A percentile compares a stretch with the other conserved stretches of the same genome.
Conservation (phyloP, 129 eudicot genomes). For the Heracleum sosnowskyi region DNA sequence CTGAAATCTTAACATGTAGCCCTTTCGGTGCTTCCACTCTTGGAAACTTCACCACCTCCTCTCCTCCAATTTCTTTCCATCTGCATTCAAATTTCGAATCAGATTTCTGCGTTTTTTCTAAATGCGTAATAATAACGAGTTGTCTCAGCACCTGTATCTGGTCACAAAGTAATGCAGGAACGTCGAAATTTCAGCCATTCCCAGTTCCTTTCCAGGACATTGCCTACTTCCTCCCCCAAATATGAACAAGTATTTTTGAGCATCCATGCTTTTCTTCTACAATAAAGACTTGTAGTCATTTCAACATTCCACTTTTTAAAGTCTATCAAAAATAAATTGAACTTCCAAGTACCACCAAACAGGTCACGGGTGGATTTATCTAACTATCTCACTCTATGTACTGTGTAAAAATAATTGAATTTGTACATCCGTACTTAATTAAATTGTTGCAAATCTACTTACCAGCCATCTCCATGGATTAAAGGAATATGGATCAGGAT, state of each 20-base stretch:
- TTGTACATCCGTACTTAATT: no score
- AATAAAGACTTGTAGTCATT: not conserved
- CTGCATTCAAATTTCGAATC: slow-evolving; percentile 24
- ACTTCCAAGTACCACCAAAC: not conserved
- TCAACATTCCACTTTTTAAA: slow-evolving; percentile 7
- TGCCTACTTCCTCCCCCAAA: slow-evolving; percentile 90
- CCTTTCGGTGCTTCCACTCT: slow-evolving; percentile 98
- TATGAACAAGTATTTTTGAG: slow-evolving; percentile 50
- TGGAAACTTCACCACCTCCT: slow-evolving; percentile 75
- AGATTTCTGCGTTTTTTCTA: not conserved
- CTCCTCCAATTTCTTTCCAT: slow-evolving; percentile 94
- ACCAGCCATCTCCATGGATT: slow-evolving; percentile 99
- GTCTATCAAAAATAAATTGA: not conserved
- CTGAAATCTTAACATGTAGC: slow-evolving; percentile 59
- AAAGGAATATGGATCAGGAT: slow-evolving; percentile 75
- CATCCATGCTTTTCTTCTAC: slow-evolving; percentile 57
- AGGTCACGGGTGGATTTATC: not conserved
- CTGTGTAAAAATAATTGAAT: not conserved
- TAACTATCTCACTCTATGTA: not conserved
- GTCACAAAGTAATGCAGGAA: slow-evolving; percentile 90
- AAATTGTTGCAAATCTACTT: not conserved
- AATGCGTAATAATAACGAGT: not conserved
- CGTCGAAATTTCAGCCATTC: slow-evolving; percentile 78
- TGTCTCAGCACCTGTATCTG: slow-evolving; percentile 45
- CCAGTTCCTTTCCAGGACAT: slow-evolving; percentile 92